Conservation (phyloP, 352 stramenopile species). For the Discostella stelligera region DNA sequence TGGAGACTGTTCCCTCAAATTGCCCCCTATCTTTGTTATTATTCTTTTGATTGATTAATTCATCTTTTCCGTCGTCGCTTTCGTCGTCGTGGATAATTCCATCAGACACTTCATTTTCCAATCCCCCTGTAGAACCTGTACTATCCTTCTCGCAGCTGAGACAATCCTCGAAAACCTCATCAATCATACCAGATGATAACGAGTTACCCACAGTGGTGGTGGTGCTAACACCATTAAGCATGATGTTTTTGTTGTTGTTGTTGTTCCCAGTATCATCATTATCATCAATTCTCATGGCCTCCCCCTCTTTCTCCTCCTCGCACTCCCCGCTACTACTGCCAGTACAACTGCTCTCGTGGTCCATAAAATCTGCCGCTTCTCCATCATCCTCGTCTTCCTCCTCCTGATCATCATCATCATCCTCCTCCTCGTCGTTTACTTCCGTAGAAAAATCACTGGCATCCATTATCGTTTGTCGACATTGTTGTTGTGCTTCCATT, state of each 20-base stretch:
- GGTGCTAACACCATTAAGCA: no score
- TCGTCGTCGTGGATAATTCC: slow-evolving; percentile 23
- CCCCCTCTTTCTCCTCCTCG: slow-evolving; percentile 26
- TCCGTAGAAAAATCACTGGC: slow-evolving; percentile 11
- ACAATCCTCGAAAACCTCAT: slow-evolving; percentile 28
- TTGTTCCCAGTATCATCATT: background rate
- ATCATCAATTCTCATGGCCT: slow-evolving; percentile 4
- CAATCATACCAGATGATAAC: slow-evolving; percentile 41
- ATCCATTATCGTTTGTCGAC: slow-evolving; percentile 23
- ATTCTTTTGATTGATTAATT: slow-evolving; percentile 22
- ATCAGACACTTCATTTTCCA: slow-evolving; percentile 30
- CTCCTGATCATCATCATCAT: slow-evolving; percentile 5
- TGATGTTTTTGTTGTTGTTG: slow-evolving; percentile 34
- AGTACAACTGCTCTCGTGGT: no score
- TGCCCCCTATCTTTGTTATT: background rate
- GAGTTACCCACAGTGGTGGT: background rate
- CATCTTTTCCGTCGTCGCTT: slow-evolving; percentile 43
- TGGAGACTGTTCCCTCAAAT: background rate
- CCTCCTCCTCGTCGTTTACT: slow-evolving; percentile 13
- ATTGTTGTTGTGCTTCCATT: slow-evolving; percentile 14
- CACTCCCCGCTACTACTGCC: slow-evolving; percentile 10
- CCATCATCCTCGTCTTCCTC: no score
- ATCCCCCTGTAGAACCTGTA: background rate
- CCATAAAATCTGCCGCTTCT: background rate
- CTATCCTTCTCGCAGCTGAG: slow-evolving; percentile 5